Conservation (phyloP, 345 rosid species). For the Adansonia digitata region DNA sequence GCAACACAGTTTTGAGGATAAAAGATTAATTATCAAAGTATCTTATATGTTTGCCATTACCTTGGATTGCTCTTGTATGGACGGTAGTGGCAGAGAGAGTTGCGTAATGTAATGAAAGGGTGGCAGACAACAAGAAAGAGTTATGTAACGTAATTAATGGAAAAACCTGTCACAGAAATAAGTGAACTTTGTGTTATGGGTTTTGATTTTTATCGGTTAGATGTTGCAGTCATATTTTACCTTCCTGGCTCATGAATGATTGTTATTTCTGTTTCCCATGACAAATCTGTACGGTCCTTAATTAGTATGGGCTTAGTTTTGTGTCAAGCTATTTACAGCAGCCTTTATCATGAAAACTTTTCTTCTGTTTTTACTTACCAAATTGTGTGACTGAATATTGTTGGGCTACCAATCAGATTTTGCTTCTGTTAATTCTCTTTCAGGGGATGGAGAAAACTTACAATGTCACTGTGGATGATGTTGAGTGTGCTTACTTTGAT, state of each 20-base stretch:
- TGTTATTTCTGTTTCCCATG: not conserved
- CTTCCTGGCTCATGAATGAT: not conserved
- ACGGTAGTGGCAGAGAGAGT: not conserved
- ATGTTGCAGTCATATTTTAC: not conserved
- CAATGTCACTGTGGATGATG: slow-evolving; percentile 57
- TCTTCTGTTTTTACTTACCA: too few species aligned
- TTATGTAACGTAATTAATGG: not conserved
- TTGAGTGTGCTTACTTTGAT: slow-evolving; percentile 66
- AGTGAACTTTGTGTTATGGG: not conserved
- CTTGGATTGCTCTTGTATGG: not conserved
- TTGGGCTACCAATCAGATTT: not conserved
- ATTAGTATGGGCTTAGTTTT: not conserved
- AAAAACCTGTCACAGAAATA: not conserved
- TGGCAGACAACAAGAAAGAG: not conserved
- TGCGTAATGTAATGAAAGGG: not conserved
- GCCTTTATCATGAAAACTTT: too few species aligned
- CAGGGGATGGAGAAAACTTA: slow-evolving; percentile 83
- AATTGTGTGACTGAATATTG: not conserved
- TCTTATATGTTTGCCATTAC: not conserved
- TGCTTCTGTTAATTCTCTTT: slow-evolving; percentile 11
- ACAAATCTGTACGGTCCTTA: not conserved
- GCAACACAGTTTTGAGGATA: not conserved
- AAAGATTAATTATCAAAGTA: not conserved
- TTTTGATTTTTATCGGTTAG: not conserved
- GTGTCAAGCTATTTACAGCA: too few species aligned